A percentile compares a stretch with the other conserved stretches of the same genome.
Evolutionary conservation across 306 rosid genomes (phyloP).

Genomic region (Cucurbita ficifolia): DNA sequence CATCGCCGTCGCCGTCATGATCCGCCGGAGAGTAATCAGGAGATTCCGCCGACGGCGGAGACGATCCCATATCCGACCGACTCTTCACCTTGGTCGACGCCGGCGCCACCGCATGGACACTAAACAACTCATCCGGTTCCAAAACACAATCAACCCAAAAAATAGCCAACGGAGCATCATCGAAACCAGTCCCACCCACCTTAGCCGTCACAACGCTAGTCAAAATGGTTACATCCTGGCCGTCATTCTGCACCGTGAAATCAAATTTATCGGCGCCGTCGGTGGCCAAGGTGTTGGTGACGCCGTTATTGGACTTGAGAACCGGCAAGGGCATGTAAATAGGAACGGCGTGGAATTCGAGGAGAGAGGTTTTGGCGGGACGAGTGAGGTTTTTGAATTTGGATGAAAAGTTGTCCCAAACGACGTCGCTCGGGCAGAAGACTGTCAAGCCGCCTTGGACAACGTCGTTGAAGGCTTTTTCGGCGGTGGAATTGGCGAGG

Average conservation of each 20-base stretch:
- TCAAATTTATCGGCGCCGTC: conserved; percentile 59
- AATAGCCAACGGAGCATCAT: conserved; percentile 53
- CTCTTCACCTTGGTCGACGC: conserved; percentile 43
- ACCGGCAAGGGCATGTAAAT: conserved; percentile 37
- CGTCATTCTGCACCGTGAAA: conserved; percentile 72
- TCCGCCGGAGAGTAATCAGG: conserved; percentile 39
- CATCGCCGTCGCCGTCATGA: conserved; percentile 14
- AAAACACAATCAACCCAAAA: conserved; percentile 47
- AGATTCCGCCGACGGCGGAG: conserved; percentile 20
- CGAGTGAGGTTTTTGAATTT: conserved; percentile 56
- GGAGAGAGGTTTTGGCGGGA: conserved; percentile 35
- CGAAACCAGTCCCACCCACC: conserved; percentile 49
- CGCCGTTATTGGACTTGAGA: conserved; percentile 58
- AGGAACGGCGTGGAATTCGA: conserved; percentile 58
- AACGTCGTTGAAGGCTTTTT: conserved; percentile 21
- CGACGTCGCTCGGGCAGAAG: conserved; percentile 68
- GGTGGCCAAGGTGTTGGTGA: conserved; percentile 60
- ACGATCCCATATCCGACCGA: conserved; percentile 19
- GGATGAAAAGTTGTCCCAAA: conserved; percentile 38
- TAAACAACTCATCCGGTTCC: conserved; percentile 53
- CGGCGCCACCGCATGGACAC: conserved; percentile 41
- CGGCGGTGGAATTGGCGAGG: conserved; percentile 24
- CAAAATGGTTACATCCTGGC: conserved; percentile 43
- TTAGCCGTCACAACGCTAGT: conserved; percentile 44
- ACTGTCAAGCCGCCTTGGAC: conserved; percentile 51